A percentile compares a stretch with the other conserved stretches of the same genome.
phyloP scores from a whole-genome alignment of 2,329 filamentous ascomycete genomes.

The Fusarium scirpi region DNA sequence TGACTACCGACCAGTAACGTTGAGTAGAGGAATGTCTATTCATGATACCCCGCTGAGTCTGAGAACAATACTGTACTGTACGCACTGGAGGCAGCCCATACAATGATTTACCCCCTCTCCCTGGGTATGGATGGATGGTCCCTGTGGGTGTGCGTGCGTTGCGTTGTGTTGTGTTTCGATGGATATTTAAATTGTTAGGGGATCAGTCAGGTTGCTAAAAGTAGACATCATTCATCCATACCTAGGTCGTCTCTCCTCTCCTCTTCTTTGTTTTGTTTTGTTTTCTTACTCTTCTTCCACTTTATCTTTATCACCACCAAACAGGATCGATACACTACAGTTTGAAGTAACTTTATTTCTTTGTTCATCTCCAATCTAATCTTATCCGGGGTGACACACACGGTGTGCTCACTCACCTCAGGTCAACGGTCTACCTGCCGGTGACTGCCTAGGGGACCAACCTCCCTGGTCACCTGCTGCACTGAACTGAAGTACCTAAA shows the following conservation, averaged over 20 bases:
- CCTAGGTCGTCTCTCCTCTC: not conserved
- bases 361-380: not conserved
- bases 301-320: not conserved
- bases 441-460: constrained; percentile 32
- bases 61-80: not conserved
- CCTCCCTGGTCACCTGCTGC: constrained; percentile 31
- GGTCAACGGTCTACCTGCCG: constrained; percentile 11
- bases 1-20: not conserved
- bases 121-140: not conserved
- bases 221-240: constrained; percentile 8
- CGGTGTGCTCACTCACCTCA: constrained; percentile 21
- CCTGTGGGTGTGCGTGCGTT: not conserved
- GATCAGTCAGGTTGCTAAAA: constrained; percentile 16
- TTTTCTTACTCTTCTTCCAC: not conserved
- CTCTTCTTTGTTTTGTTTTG: not conserved
- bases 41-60: not conserved
- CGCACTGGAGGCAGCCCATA: not conserved
- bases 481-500: constrained; percentile 19
- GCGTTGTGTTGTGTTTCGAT: constrained; percentile 9
- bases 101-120: not conserved
- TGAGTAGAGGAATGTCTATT: not conserved
- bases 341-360: not conserved
- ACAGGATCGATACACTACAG: not conserved
- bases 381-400: constrained; percentile 29
- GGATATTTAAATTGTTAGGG: constrained; percentile 8